Conservation (phyloP, 1,284 basidiomycete genomes). For the Cutaneotrichosporon mucoides region DNA sequence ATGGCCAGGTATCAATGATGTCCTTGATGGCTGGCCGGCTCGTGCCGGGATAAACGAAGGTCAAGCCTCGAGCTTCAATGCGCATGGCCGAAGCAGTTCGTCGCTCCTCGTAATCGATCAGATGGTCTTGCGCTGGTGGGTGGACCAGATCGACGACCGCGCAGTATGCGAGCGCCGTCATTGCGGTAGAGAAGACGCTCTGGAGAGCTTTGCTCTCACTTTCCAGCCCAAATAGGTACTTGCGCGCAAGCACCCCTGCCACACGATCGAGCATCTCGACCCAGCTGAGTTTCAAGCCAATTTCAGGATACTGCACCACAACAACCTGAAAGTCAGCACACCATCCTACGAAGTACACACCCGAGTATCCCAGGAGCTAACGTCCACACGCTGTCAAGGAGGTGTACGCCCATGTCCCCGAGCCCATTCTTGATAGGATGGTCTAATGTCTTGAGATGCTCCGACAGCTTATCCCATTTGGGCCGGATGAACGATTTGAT, state of each 20-base stretch:
- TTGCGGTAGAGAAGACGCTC: background rate
- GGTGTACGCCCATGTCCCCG: no score
- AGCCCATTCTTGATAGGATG: no score
- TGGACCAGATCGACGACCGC: background rate
- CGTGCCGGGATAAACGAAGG: background rate
- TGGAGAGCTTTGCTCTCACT: background rate
- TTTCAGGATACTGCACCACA: no score
- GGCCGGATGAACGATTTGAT: background rate
- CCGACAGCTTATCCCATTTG: background rate
- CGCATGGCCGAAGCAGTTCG: background rate
- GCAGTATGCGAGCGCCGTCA: background rate
- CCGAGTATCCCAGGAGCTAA: no score
- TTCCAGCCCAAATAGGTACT: background rate
- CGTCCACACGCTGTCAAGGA: no score
- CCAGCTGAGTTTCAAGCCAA: no score
- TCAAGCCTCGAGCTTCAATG: background rate
- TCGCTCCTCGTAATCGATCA: background rate
- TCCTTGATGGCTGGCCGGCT: conserved; percentile 58
- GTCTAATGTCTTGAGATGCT: background rate
- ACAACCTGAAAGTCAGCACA: no score
- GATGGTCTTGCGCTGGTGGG: background rate
- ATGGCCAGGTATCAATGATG: conserved; percentile 60
- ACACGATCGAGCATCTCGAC: no score
- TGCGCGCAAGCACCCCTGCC: background rate
- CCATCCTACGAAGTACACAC: no score